Evolutionary conservation across 768 basidiomycete species (phyloP).

Genomic region (Trametes cingulata): DNA sequence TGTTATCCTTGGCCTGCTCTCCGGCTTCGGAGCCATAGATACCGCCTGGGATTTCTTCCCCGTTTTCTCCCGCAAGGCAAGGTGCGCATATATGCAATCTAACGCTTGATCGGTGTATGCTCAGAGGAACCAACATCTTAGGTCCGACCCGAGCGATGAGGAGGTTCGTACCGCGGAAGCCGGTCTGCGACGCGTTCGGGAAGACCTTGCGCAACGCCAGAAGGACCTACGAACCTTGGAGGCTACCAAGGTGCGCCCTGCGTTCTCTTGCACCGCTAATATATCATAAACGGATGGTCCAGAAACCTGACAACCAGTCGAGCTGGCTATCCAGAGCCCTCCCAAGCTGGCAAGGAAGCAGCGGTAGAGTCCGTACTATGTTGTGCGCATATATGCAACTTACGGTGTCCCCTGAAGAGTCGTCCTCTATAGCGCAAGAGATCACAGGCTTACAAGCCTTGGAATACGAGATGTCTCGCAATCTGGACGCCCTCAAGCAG

Average conservation of each 20-base stretch:
- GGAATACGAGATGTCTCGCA: conserved; percentile 65
- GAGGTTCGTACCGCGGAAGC: conserved; percentile 59
- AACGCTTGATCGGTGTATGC: too few relatives aligned
- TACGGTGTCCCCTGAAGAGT: conserved; percentile 31
- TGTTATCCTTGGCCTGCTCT: conserved; percentile 73
- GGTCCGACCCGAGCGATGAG: conserved; percentile 44
- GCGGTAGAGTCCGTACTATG: conserved; percentile 25
- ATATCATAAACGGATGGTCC: not conserved
- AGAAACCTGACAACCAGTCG: conserved; percentile 19
- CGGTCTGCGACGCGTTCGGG: conserved; percentile 58
- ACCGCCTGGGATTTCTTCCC: conserved; percentile 66
- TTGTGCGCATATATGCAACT: too few relatives aligned
- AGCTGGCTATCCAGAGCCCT: conserved; percentile 54
- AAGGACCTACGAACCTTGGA: conserved; percentile 36
- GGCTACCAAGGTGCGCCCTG: conserved; percentile 33
- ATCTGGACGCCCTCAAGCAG: conserved; percentile 50
- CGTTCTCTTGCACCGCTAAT: too few relatives aligned
- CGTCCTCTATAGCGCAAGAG: conserved; percentile 50
- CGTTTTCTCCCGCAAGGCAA: conserved; percentile 32
- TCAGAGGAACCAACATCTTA: not conserved
- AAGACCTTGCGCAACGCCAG: conserved; percentile 50
- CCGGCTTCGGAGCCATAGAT: conserved; percentile 76
- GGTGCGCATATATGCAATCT: conserved; percentile 22
- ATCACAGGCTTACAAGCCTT: conserved; percentile 64
- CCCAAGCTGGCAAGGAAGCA: conserved; percentile 50